Evolutionary conservation across 78 protist species (phyloP), one percentile per base, ranked within the genome.

Genomic region (Creolimax fragrantissima): DNA sequence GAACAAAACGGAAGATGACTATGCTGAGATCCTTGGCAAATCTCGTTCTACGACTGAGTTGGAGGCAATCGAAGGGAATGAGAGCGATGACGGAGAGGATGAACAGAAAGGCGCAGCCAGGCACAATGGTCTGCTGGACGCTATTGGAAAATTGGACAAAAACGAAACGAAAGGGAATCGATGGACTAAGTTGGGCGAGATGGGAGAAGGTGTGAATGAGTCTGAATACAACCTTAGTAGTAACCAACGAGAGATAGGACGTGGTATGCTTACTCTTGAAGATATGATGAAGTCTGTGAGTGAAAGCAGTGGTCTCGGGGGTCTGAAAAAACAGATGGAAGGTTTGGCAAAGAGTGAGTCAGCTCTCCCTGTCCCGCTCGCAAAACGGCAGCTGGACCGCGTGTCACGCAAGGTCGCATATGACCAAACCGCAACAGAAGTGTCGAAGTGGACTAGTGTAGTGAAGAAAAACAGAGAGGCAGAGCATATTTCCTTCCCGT

Each of bases 391-490:
- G 32, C 42, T 37, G 24, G 58, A 86, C 24, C 90, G 90, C 7
- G 45, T 42, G 42, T 32, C 32, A 4, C 90, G 90, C 7, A 42
- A 32, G 42, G 90, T 86, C 6, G 90, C 90, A 35, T 86, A 35
- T 42, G 90, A 86, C 32, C n/a, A 42, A 2, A 5, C 90, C 4
- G 37, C 32, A 35, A 41, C 24, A 37, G 45, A 5, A 41, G 45
- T 86, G 4, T 35, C 44, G 45, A 32, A 86, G 45, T 86, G 90
- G 90, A 32, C 6, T 36, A 32, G 45, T 11, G 32, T 86, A 35
- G 90, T 86, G 11, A 86, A 86, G 24, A 7, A 45, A 7, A 35
- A 86, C 90, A 86, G 90, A 86, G 90, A 86, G 7, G 90, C 90
- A 0, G 42, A 36, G 4, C 90, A 86, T 1, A 1, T 86, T 43